phyloP scores from a whole-genome alignment of 495 filamentous ascomycete genomes.

The Aspergillus carlsbadensis region DNA sequence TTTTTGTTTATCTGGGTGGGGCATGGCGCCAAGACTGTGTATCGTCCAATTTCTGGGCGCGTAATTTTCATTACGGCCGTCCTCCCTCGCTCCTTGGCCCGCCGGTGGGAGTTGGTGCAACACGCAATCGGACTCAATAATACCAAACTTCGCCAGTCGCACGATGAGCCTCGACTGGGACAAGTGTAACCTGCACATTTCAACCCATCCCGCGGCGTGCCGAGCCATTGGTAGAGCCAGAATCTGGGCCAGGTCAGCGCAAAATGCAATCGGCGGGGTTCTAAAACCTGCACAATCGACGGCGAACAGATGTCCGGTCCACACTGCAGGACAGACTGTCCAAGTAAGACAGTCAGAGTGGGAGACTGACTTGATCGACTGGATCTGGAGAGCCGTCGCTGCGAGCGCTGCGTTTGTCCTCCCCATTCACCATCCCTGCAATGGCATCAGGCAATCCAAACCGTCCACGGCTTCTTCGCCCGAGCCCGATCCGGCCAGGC shows the following conservation, averaged over 20 bases:
- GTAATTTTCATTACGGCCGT: slow-evolving; percentile 3
- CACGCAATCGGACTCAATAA: too few species aligned
- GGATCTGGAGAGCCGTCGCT: too few species aligned
- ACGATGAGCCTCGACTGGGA: too few species aligned
- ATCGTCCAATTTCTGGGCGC: neutral
- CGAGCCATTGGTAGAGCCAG: neutral
- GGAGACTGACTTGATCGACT: too few species aligned
- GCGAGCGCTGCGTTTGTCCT: too few species aligned
- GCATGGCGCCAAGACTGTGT: neutral
- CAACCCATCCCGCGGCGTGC: too few species aligned
- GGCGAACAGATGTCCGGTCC: slow-evolving; percentile 13
- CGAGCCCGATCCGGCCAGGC: neutral
- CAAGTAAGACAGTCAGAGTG: too few species aligned
- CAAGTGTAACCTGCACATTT: too few species aligned
- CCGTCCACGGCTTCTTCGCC: neutral
- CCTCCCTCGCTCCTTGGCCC: neutral
- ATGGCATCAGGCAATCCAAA: neutral
- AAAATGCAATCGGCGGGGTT: neutral
- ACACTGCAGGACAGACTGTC: neutral
- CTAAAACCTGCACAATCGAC: slow-evolving; percentile 19
- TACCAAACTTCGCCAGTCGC: too few species aligned
- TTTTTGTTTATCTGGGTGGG: neutral
- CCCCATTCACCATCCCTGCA: neutral
- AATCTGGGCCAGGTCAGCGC: neutral
- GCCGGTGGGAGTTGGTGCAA: neutral